Evolutionary conservation across 768 basidiomycete species (phyloP).

Genomic region (Paxillus involutus): DNA sequence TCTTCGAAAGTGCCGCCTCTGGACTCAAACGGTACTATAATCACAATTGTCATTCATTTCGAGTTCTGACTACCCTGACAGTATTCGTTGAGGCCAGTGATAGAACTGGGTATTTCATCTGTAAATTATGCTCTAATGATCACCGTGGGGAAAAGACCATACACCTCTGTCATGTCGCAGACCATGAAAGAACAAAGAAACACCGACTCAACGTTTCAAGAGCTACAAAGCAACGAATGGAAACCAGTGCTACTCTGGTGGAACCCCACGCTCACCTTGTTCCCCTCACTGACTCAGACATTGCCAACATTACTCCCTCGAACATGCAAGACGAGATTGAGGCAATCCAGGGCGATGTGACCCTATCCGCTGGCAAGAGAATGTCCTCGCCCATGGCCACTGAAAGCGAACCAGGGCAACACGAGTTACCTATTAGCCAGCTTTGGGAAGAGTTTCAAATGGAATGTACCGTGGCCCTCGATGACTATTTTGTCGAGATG

Average conservation of each 20-base stretch:
- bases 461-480: background rate
- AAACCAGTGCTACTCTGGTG: background rate
- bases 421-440: background rate
- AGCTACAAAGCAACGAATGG: background rate
- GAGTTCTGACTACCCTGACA: background rate
- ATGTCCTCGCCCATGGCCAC: too few species aligned
- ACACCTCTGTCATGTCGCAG: background rate
- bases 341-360: too few species aligned
- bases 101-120: background rate
- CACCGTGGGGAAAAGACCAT: background rate
- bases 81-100: background rate
- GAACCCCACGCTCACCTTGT: background rate
- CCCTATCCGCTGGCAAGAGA: too few species aligned
- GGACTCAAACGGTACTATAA: too few species aligned
- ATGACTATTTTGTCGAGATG: slow-evolving; percentile 14
- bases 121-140: background rate
- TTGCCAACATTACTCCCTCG: too few species aligned
- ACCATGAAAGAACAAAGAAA: slow-evolving; percentile 2
- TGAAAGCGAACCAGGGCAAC: too few species aligned
- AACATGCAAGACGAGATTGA: too few species aligned
- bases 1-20: too few species aligned
- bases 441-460: slow-evolving; percentile 11
- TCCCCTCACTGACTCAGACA: too few species aligned
- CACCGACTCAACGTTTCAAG: background rate
- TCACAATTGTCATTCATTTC: too few species aligned